These are phyloP conservation scores for Candida tetrigidarum DNA, from an alignment of 1,139 yeast species.

Conservation along the genomic window DNA sequence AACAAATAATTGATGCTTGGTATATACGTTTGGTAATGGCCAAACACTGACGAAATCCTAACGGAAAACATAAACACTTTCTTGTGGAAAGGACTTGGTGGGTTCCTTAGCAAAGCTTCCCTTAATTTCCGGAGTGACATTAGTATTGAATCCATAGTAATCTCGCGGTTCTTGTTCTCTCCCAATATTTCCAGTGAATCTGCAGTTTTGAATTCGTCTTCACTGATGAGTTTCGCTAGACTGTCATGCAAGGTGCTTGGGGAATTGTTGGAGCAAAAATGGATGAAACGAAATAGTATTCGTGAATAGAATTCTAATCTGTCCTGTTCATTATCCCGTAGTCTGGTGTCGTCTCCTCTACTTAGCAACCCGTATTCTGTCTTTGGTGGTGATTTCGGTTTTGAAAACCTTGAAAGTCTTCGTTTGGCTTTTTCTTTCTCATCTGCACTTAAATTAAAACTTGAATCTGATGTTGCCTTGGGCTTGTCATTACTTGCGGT, in stretches of 20 bases:
- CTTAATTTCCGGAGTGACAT: constrained; percentile 49
- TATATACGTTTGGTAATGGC: constrained; percentile 60
- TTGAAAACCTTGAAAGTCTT: constrained; percentile 23
- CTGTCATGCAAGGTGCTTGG: constrained; percentile 22
- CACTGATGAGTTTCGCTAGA: constrained; percentile 19
- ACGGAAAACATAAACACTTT: constrained; percentile 56
- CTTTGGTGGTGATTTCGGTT: constrained; percentile 11
- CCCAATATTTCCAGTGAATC: constrained; percentile 3
- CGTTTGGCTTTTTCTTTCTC: constrained; percentile 18
- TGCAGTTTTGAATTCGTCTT: constrained; percentile 11
- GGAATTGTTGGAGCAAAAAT: constrained; percentile 29
- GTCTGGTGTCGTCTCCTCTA: constrained; percentile 58
- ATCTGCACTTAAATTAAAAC: constrained; percentile 4
- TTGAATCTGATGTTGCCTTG: constrained; percentile 2
- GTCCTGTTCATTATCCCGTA: constrained; percentile 47
- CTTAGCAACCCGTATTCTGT: constrained; percentile 54
- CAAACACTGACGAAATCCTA: constrained; percentile 48
- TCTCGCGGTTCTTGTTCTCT: neutral
- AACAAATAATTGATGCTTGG: constrained; percentile 54
- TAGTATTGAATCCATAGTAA: constrained; percentile 31
- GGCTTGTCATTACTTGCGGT: neutral
- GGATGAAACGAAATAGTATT: constrained; percentile 35
- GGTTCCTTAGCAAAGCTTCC: constrained; percentile 51
- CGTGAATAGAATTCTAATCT: constrained; percentile 41
- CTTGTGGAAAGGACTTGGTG: constrained; percentile 44